A percentile compares a stretch with the other conserved stretches of the same genome.
Conservation (phyloP, 352 stramenopile species). For the Globisporangium apiculatum region DNA sequence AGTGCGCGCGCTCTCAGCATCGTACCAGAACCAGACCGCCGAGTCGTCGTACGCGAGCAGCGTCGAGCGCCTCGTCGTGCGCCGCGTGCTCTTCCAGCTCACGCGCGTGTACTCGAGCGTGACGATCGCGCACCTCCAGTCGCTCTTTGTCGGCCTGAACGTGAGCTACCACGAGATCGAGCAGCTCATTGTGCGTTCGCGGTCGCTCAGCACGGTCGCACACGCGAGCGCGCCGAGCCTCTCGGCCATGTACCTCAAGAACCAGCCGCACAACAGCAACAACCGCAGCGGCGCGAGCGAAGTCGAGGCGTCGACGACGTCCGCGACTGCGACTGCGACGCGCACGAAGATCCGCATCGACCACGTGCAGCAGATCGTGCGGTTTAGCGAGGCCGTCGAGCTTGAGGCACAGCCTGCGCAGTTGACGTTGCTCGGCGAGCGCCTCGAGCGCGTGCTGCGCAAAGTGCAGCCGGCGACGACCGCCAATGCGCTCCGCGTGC, state of each 20-base stretch:
- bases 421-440: slow-evolving; percentile 63
- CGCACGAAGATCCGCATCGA: slow-evolving; percentile 81
- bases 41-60: slow-evolving; percentile 49
- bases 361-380: slow-evolving; percentile 78
- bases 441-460: slow-evolving; percentile 48
- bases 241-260: slow-evolving; percentile 58
- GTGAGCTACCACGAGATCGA: slow-evolving; percentile 82
- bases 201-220: slow-evolving; percentile 56
- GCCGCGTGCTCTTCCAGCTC: slow-evolving; percentile 78
- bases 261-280: slow-evolving; percentile 26
- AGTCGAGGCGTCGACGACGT: slow-evolving; percentile 46
- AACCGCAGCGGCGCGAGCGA: slow-evolving; percentile 11
- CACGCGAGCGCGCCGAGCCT: slow-evolving; percentile 54
- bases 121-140: slow-evolving; percentile 73
- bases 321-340: slow-evolving; percentile 31
- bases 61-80: slow-evolving; percentile 66
- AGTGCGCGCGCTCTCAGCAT: slow-evolving; percentile 18
- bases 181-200: slow-evolving; percentile 77
- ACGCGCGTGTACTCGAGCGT: slow-evolving; percentile 85
- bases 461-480: slow-evolving; percentile 28
- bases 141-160: slow-evolving; percentile 80
- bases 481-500: slow-evolving; percentile 21
- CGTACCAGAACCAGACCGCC: slow-evolving; percentile 22
- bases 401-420: slow-evolving; percentile 73
- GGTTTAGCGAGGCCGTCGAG: slow-evolving; percentile 76